Percentiles rank a stretch among this genome's conserved stretches.
Conservation (phyloP, 257 asterid genomes). For the Penstemon davidsonii region DNA sequence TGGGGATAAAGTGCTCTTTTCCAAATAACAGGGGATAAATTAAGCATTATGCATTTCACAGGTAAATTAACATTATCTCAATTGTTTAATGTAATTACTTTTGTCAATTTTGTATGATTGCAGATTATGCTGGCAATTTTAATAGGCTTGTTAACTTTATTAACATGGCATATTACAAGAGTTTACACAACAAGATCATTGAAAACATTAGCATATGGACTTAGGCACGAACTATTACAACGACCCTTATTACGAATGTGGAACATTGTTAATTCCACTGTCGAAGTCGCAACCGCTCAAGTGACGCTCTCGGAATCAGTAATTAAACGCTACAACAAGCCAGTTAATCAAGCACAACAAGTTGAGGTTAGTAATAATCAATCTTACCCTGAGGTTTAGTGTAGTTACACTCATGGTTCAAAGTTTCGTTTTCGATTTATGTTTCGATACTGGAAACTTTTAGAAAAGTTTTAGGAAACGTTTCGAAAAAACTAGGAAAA, state of each 20-base stretch:
- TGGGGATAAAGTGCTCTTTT: too few relatives aligned
- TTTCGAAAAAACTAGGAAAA: too few relatives aligned
- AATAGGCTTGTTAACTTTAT: conserved; percentile 78
- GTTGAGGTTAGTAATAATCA: conserved; percentile 55
- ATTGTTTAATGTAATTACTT: background rate
- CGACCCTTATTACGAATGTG: conserved; percentile 88
- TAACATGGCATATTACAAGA: conserved; percentile 93
- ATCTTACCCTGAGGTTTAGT: too few relatives aligned
- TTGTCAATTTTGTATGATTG: conserved; percentile 10
- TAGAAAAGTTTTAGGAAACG: too few relatives aligned
- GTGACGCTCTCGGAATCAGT: conserved; percentile 79
- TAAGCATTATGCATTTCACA: too few relatives aligned
- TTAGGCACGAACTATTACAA: conserved; percentile 83
- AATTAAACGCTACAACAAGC: conserved; percentile 60
- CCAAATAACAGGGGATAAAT: too few relatives aligned
- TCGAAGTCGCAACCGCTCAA: conserved; percentile 87
- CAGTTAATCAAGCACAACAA: conserved; percentile 72
- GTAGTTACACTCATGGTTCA: too few relatives aligned
- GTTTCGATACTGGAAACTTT: too few relatives aligned
- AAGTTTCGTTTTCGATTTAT: too few relatives aligned
- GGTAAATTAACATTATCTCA: background rate
- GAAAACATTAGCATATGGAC: conserved; percentile 75
- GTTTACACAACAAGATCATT: conserved; percentile 75
- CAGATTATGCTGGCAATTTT: conserved; percentile 89
- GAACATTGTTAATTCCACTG: conserved; percentile 79